These are phyloP conservation scores for Termitomyces heimii DNA, from an alignment of 768 basidiomycete genomes.

Conservation along the genomic window DNA sequence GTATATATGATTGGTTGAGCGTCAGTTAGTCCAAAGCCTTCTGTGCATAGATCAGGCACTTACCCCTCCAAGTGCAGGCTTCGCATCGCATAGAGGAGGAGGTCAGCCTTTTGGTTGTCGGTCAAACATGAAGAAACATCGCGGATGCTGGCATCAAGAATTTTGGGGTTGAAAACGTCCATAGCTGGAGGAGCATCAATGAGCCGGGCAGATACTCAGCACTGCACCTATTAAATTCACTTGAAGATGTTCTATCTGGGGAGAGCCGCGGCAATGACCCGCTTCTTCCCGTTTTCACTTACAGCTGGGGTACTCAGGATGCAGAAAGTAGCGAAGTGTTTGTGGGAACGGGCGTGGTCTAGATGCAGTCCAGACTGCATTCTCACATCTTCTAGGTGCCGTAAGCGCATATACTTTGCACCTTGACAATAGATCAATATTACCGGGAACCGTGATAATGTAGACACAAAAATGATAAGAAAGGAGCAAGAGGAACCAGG, in stretches of 20 bases:
- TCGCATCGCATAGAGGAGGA: constrained; percentile 76
- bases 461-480: neutral
- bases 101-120: constrained; percentile 63
- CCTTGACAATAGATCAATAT: neutral
- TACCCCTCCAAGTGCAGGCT: constrained; percentile 71
- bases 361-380: constrained; percentile 7
- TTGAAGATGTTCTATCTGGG: neutral
- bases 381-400: neutral
- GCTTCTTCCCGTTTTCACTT: neutral
- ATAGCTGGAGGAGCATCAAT: constrained; percentile 21
- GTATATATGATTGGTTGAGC: neutral
- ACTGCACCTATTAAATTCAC: neutral
- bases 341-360: constrained; percentile 5
- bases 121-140: constrained; percentile 54
- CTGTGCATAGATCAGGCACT: constrained; percentile 12
- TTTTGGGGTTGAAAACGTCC: constrained; percentile 71
- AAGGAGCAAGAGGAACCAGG: neutral
- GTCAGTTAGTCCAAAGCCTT: neutral
- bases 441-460: neutral
- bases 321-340: neutral
- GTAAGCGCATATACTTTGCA: neutral
- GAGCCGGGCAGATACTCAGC: neutral
- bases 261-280: constrained; percentile 1
- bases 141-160: constrained; percentile 70
- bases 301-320: constrained; percentile 1